Evolutionary conservation across 495 filamentous ascomycete species (phyloP).

Genomic region (Neurospora sp.): DNA sequence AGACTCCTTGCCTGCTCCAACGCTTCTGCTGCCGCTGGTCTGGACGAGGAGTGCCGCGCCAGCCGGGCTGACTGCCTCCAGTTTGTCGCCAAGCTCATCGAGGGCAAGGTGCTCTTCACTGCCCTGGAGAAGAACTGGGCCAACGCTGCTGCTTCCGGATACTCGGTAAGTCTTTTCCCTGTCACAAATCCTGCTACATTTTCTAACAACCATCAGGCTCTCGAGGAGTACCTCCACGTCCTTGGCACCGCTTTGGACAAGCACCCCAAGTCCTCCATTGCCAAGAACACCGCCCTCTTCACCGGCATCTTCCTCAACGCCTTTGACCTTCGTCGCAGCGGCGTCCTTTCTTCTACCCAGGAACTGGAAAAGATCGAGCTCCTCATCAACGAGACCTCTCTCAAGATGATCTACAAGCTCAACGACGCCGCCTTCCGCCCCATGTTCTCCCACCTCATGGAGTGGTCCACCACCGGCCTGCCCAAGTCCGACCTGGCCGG

Average conservation of each 20-base stretch:
- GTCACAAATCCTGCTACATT: background rate
- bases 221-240: constrained; percentile 54
- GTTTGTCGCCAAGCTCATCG: constrained; percentile 61
- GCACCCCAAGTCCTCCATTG: constrained; percentile 61
- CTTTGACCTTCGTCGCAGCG: constrained; percentile 57
- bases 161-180: constrained; percentile 36
- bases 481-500: constrained; percentile 50
- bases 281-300: constrained; percentile 57
- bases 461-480: constrained; percentile 56
- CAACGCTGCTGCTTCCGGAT: constrained; percentile 47
- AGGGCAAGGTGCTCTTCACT: constrained; percentile 53
- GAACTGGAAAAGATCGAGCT: constrained; percentile 47
- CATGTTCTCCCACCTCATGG: constrained; percentile 69
- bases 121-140: constrained; percentile 62
- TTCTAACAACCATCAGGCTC: constrained; percentile 33
- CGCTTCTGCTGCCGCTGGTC: constrained; percentile 49
- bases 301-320: constrained; percentile 58
- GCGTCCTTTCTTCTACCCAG: constrained; percentile 20
- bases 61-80: constrained; percentile 57
- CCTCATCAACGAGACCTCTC: constrained; percentile 50
- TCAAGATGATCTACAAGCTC: constrained; percentile 91
- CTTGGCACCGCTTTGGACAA: constrained; percentile 60
- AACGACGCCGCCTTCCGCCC: constrained; percentile 96
- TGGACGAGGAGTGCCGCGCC: constrained; percentile 48
- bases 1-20: constrained; percentile 58